Percentiles rank a stretch among this genome's conserved stretches.
phyloP scores from a whole-genome alignment of 192 early-diverging fungal species.

The Oehlia diaphana region DNA sequence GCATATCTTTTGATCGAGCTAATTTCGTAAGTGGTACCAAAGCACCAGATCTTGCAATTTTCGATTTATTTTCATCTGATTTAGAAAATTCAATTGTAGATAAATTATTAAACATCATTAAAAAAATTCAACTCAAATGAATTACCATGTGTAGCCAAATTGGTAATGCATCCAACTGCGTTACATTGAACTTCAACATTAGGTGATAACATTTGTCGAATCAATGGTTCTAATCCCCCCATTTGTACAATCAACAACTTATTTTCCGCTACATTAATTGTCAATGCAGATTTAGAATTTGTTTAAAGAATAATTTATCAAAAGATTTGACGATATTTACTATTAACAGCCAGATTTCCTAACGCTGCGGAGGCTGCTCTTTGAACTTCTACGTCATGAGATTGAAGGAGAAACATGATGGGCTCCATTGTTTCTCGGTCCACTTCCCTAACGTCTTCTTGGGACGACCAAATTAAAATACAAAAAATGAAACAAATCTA shows the following conservation, averaged over 20 bases:
- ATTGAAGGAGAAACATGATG: slow-evolving; percentile 78
- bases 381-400: slow-evolving; percentile 82
- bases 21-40: slow-evolving; percentile 71
- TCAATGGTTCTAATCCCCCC: slow-evolving; percentile 80
- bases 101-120: neutral
- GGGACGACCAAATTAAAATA: slow-evolving; percentile 5
- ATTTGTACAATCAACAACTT: slow-evolving; percentile 83
- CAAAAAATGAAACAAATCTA: slow-evolving; percentile 8
- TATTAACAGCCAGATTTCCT: slow-evolving; percentile 85
- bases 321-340: slow-evolving; percentile 39
- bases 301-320: slow-evolving; percentile 1
- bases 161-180: slow-evolving; percentile 92
- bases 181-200: slow-evolving; percentile 93
- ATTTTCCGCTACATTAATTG: slow-evolving; percentile 62
- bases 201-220: slow-evolving; percentile 81
- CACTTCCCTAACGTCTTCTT: slow-evolving; percentile 72
- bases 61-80: slow-evolving; percentile 83
- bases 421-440: slow-evolving; percentile 77
- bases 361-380: slow-evolving; percentile 82
- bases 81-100: slow-evolving; percentile 12
- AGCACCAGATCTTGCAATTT: slow-evolving; percentile 83
- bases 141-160: slow-evolving; percentile 80
- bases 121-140: neutral
- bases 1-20: slow-evolving; percentile 76
- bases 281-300: neutral